Evolutionary conservation across 257 asterid genomes (phyloP), one percentile per base, ranked within the genome.

Genomic region (Salvia hispanica): DNA sequence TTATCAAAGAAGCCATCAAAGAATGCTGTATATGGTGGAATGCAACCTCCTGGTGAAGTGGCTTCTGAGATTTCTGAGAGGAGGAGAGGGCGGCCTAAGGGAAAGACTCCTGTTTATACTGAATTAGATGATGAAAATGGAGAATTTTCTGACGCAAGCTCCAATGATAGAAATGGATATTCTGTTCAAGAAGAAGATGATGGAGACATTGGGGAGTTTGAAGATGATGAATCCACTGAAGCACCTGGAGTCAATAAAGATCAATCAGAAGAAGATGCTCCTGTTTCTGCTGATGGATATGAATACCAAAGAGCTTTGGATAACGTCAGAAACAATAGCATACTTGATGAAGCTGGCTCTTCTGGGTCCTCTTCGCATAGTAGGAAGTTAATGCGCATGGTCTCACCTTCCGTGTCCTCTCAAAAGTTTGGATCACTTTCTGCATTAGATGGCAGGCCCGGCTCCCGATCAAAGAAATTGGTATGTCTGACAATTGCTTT

Each of bases 361-460:
- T 84, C 98, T 33, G 96, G 96, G 64, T 89, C 98, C 62, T 91
- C 99, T 70, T 84, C 95, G 14, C 96, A 87, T 31, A 78, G 85
- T 74, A 84, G 81, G 70, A 85, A 88, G 78, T 69, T 84, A 74
- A 78, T 28, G 69, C 85, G 73, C 50, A 71, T 78, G 61, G 93
- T 84, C 46, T 86, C 96, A 36, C 89, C 96, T 53, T 91, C 99
- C 43, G 86, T 75, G 59, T 88, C 96, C 73, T 87, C 95, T 69
- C 99, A 94, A 91, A 94, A 94, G 84, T 94, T 94, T 82, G 99
- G 98, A 21, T 91, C 96, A 5, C 95, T 94, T 76, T 94, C 99
- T 71, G 99, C 98, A 53, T 72, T 94, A 59, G 99, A 94, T 68
- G 83, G 91, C 64, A 86, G 95, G 79, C 85, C 98, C 69, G 72